Base-by-base conservation (phyloP, 208 protist species). In the Trypanosoma mega region DNA sequence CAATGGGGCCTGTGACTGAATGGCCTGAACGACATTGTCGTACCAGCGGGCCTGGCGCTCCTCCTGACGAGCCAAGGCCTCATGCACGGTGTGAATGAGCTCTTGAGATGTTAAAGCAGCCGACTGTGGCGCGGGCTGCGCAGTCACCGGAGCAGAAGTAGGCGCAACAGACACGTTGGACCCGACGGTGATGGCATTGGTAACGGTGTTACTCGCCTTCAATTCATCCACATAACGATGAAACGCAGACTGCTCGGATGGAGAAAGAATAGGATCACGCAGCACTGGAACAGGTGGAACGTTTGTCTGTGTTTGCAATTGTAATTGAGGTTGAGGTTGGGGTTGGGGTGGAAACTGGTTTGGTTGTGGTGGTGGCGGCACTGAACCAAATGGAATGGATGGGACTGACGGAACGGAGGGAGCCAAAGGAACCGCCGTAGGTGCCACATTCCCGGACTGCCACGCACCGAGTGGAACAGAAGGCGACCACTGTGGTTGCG, bases 161-260 rank as follows among this genome's bases (percentile, higher is more conserved):
- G 29, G n/a, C 33, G 45, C 11, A 29, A 16, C 7, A 12, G n/a
- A 26, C 45, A 3, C 24, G 5, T 16, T 23, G 23, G 18, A 39
- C 37, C 31, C 7, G 16, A 31, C 27, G 27, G 36, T 0, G 12
- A 27, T 37, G n/a, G n/a, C n/a, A n/a, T n/a, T n/a, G n/a, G n/a
- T n/a, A n/a, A n/a, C n/a, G n/a, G n/a, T n/a, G n/a, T n/a, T n/a
- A n/a, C n/a, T 41, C 0, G 41, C 43, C 20, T 66, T 64, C 2
- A 93, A 66, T n/a, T 81, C 69, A 37, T 82, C 76, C 1, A 76
- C 80, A 69, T 93, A 93, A 23, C 73, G 77, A 9, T 63, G 52
- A 56, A 93, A 93, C 37, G 81, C 82, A 23, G 48, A 39, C 21
- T 64, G 29, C 58, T 91, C 73, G 14, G 56, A 61, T 0, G 78